Conservation (phyloP, 2,329 filamentous ascomycete species). For the Ophiosphaerella narmari region DNA sequence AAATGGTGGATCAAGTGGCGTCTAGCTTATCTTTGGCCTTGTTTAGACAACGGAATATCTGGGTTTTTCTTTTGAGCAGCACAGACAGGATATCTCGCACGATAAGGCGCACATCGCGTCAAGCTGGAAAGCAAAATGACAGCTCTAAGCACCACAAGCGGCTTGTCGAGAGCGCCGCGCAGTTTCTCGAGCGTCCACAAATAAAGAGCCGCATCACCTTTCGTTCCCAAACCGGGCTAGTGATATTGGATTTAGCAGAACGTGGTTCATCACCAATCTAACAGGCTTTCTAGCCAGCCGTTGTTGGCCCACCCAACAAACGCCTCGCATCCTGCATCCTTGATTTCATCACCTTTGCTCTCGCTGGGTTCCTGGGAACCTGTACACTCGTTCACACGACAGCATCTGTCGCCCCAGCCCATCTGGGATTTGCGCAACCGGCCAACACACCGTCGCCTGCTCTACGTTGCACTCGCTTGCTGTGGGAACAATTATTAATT, state of each 20-base stretch:
- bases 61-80: no score
- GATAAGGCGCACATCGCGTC: no score
- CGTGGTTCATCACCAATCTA: slow-evolving; percentile 18
- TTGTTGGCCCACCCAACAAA: slow-evolving; percentile 23
- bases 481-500: slow-evolving; percentile 3
- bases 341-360: slow-evolving; percentile 14
- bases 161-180: not conserved
- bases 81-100: no score
- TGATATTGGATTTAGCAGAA: not conserved
- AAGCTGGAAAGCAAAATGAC: no score
- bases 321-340: slow-evolving; percentile 12
- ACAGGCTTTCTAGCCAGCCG: slow-evolving; percentile 11
- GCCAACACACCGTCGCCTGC: slow-evolving; percentile 1
- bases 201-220: not conserved
- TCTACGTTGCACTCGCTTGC: not conserved
- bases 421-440: not conserved
- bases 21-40: no score
- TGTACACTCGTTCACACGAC: slow-evolving; percentile 20
- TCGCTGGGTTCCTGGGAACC: slow-evolving; percentile 14
- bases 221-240: not conserved
- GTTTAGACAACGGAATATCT: no score
- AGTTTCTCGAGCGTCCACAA: not conserved
- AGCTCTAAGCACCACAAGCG: no score
- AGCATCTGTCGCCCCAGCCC: slow-evolving; percentile 1
- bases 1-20: no score